These are phyloP conservation scores for Litchi chinensis DNA, from an alignment of 345 rosid species.

Conservation along the genomic window DNA sequence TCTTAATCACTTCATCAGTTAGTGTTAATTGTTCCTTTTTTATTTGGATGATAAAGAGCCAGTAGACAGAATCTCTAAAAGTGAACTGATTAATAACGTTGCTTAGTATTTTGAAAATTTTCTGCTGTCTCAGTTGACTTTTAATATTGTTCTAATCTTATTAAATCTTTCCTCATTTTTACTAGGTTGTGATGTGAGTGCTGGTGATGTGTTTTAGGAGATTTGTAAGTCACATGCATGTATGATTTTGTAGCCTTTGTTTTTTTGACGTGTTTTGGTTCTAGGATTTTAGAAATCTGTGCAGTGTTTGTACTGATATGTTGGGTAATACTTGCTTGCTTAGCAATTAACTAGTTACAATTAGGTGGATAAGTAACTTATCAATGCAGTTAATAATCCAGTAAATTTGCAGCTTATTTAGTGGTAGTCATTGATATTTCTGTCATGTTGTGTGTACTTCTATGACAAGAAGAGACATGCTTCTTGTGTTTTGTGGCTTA, in stretches of 20 bases:
- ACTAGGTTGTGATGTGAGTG: neutral
- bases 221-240: neutral
- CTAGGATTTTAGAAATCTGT: neutral
- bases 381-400: neutral
- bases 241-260: neutral
- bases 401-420: neutral
- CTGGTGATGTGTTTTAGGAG: neutral
- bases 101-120: neutral
- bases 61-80: neutral
- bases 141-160: too few relatives aligned
- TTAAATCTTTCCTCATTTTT: neutral
- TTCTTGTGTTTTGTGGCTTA: conserved; percentile 5
- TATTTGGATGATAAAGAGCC: neutral
- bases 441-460: neutral
- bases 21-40: neutral
- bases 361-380: neutral
- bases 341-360: neutral
- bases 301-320: neutral
- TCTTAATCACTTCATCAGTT: neutral
- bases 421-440: neutral
- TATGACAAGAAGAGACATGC: neutral
- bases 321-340: neutral
- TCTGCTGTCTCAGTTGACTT: neutral
- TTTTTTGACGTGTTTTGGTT: neutral
- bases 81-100: neutral